Evolutionary conservation across 225 moss, liverwort and hornwort species (phyloP).

Genomic region (Bryoerythrophyllum caledonicum): DNA sequence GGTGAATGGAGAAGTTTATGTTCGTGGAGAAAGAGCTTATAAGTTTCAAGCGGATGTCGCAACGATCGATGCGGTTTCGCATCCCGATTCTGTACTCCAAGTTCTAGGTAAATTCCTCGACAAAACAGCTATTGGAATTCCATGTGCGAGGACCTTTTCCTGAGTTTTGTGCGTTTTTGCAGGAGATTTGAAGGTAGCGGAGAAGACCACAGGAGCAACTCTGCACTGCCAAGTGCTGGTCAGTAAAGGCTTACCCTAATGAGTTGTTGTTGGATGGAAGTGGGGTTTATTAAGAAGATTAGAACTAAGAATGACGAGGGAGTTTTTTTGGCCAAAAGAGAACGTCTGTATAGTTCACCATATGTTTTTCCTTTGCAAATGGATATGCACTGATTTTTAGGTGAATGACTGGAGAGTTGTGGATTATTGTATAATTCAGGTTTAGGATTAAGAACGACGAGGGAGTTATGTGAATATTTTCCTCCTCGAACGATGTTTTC

Average conservation of each 20-base stretch:
- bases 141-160: slow-evolving; percentile 3
- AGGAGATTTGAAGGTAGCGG: slow-evolving; percentile 44
- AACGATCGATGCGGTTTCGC: slow-evolving; percentile 41
- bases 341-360: not conserved
- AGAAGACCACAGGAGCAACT: slow-evolving; percentile 38
- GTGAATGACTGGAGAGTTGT: no score
- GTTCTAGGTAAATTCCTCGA: slow-evolving; percentile 32
- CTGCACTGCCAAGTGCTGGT: slow-evolving; percentile 50
- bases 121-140: not conserved
- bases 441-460: no score
- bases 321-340: no score
- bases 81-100: slow-evolving; percentile 43
- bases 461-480: not conserved
- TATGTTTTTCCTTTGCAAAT: no score
- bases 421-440: no score
- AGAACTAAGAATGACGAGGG: not conserved
- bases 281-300: slow-evolving; percentile 1
- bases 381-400: no score
- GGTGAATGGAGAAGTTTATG: slow-evolving; percentile 44
- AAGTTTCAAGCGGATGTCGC: slow-evolving; percentile 41
- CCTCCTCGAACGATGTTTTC: not conserved
- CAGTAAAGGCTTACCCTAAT: slow-evolving; percentile 18
- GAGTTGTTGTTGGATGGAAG: slow-evolving; percentile 11
- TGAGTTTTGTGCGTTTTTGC: not conserved
- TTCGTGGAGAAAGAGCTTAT: slow-evolving; percentile 39